These are phyloP conservation scores for Candida silvicultrix DNA, from an alignment of 805 yeast species.

Conservation along the genomic window DNA sequence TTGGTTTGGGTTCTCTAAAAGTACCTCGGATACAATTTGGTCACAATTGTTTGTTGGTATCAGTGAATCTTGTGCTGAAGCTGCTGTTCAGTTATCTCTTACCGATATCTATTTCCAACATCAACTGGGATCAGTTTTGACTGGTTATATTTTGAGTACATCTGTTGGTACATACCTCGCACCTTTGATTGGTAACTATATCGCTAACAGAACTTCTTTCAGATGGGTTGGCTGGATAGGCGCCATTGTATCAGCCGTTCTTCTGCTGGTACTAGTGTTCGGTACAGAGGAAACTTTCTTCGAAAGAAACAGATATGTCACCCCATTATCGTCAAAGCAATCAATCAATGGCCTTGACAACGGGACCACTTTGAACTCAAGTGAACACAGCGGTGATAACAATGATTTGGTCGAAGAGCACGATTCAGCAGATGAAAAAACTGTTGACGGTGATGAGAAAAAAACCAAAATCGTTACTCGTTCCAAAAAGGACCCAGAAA, in stretches of 20 bases:
- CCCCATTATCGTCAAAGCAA: slow-evolving; percentile 22
- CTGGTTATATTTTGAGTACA: slow-evolving; percentile 68
- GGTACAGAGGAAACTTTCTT: slow-evolving; percentile 68
- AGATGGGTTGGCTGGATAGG: slow-evolving; percentile 75
- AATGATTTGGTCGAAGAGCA: slow-evolving; percentile 3
- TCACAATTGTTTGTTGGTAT: slow-evolving; percentile 78
- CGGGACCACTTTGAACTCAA: slow-evolving; percentile 5
- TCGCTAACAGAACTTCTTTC: slow-evolving; percentile 54
- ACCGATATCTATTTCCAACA: slow-evolving; percentile 76
- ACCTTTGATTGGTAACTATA: slow-evolving; percentile 73
- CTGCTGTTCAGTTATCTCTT: slow-evolving; percentile 59
- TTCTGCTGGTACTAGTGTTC: slow-evolving; percentile 47
- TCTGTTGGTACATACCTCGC: slow-evolving; percentile 76
- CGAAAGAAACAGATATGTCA: slow-evolving; percentile 42
- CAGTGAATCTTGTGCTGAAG: slow-evolving; percentile 71
- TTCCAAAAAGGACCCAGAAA: neutral
- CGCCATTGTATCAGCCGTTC: slow-evolving; percentile 56
- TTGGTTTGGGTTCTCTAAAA: slow-evolving; percentile 60
- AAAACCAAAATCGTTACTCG: neutral
- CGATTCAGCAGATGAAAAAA: slow-evolving; percentile 11
- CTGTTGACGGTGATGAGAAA: slow-evolving; percentile 6
- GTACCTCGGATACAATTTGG: slow-evolving; percentile 62
- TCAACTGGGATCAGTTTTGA: slow-evolving; percentile 66
- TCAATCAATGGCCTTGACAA: slow-evolving; percentile 12
- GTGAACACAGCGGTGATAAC: neutral